Percentiles rank a stretch among this genome's conserved stretches.
phyloP scores from a whole-genome alignment of 352 stramenopile genomes.

The Elongisporangium undulatum region DNA sequence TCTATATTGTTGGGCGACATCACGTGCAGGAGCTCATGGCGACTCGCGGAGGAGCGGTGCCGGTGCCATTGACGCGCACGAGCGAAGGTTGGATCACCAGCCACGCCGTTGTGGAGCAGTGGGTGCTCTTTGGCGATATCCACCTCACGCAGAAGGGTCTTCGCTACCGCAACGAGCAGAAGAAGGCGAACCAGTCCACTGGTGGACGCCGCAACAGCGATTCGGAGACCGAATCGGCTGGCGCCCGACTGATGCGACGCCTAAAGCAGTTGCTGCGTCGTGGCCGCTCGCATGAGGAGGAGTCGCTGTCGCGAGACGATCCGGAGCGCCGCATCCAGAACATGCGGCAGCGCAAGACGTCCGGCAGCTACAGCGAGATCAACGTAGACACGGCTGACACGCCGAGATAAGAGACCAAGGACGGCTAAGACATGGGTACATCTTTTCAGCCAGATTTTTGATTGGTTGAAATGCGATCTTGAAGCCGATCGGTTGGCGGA shows the following conservation, averaged over 20 bases:
- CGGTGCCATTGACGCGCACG: constrained; percentile 72
- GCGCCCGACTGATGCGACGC: constrained; percentile 30
- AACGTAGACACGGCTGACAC: constrained; percentile 65
- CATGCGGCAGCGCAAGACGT: constrained; percentile 55
- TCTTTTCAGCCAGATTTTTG: background rate
- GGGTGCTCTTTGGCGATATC: constrained; percentile 80
- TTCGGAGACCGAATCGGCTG: constrained; percentile 33
- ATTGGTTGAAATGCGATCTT: constrained; percentile 6
- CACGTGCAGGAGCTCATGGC: constrained; percentile 82
- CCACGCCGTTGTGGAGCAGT: constrained; percentile 74
- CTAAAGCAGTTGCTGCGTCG: constrained; percentile 40
- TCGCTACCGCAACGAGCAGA: constrained; percentile 47
- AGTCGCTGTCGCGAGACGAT: constrained; percentile 36
- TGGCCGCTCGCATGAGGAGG: constrained; percentile 3
- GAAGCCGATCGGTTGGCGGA: background rate
- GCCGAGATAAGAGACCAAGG: constrained; percentile 17
- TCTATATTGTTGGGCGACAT: constrained; percentile 80
- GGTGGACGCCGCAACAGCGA: constrained; percentile 39
- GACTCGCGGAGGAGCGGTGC: constrained; percentile 67
- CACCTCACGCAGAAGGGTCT: constrained; percentile 60
- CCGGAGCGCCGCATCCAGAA: constrained; percentile 73
- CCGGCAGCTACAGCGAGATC: constrained; percentile 80
- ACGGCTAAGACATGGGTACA: background rate
- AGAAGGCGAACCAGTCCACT: background rate
- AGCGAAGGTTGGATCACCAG: constrained; percentile 78